These are phyloP conservation scores for Xerocomus amazonicus DNA, from an alignment of 1,284 basidiomycete genomes.

Conservation along the genomic window DNA sequence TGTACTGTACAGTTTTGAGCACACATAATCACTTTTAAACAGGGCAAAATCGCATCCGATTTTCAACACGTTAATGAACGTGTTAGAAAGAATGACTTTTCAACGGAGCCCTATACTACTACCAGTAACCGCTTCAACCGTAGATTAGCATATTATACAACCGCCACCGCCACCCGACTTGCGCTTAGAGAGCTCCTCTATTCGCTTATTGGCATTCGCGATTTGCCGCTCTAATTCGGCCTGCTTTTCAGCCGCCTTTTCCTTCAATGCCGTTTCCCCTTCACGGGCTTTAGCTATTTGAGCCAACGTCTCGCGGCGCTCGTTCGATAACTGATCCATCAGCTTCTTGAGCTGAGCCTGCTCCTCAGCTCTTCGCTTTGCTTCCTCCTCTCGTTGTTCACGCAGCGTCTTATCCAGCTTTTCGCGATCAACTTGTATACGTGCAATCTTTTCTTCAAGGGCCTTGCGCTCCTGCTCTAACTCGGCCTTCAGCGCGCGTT, in stretches of 20 bases:
- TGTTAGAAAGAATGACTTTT: too few species aligned
- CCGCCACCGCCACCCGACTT: neutral
- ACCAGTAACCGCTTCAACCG: too few species aligned
- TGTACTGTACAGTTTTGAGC: too few species aligned
- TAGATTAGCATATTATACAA: neutral
- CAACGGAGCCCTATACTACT: too few species aligned
- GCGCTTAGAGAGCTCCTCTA: neutral
- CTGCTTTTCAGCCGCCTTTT: neutral
- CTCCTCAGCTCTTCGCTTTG: neutral
- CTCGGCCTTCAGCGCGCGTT: neutral
- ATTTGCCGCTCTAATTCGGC: neutral
- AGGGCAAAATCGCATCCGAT: too few species aligned
- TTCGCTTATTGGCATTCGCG: neutral
- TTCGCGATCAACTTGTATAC: neutral
- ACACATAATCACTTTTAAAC: too few species aligned
- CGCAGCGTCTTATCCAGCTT: neutral
- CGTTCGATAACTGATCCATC: neutral
- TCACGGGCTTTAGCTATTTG: neutral
- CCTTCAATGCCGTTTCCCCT: neutral
- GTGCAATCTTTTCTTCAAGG: neutral
- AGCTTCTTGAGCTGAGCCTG: neutral
- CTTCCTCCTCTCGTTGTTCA: neutral
- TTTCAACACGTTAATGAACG: too few species aligned
- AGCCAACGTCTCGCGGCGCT: neutral
- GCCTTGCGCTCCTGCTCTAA: neutral